These are phyloP conservation scores for Calonectria crousiana DNA, from an alignment of 2,329 filamentous ascomycete species.

Conservation along the genomic window DNA sequence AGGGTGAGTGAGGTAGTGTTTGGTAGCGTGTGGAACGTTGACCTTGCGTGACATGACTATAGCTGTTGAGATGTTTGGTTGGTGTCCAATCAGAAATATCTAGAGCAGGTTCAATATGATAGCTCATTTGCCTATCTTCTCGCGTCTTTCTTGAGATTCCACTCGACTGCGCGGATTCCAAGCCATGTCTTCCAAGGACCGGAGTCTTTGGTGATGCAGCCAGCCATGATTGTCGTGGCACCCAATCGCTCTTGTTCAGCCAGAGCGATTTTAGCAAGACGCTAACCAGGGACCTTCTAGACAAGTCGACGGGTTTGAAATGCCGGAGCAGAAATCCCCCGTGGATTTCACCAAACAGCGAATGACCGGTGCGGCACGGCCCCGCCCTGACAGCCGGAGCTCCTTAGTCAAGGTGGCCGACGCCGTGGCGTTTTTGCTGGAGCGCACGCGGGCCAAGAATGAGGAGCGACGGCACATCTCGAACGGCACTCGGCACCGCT, in stretches of 20 bases:
- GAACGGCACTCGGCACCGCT: slow-evolving; percentile 25
- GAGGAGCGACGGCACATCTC: neutral
- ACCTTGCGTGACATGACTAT: neutral
- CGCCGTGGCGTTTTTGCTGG: slow-evolving; percentile 5
- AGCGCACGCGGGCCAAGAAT: neutral
- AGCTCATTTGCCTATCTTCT: neutral
- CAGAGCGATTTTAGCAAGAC: neutral
- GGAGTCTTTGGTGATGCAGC: neutral
- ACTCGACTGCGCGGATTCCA: neutral
- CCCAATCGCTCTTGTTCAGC: neutral
- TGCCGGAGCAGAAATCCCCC: slow-evolving; percentile 7
- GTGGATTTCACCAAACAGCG: neutral
- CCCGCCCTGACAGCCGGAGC: slow-evolving; percentile 11
- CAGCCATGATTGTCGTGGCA: neutral
- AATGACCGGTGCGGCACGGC: slow-evolving; percentile 8
- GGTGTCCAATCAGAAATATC: neutral
- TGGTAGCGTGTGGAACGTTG: neutral
- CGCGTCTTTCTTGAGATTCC: no score
- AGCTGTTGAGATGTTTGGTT: neutral
- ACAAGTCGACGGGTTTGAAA: neutral
- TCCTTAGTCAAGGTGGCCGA: neutral
- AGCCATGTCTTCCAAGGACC: neutral
- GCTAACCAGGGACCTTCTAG: neutral
- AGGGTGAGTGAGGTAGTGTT: neutral
- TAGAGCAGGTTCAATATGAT: neutral